Evolutionary conservation across 2,329 filamentous ascomycete species (phyloP), one percentile per base, ranked within the genome.

Genomic region (Aspergillus sojae): DNA sequence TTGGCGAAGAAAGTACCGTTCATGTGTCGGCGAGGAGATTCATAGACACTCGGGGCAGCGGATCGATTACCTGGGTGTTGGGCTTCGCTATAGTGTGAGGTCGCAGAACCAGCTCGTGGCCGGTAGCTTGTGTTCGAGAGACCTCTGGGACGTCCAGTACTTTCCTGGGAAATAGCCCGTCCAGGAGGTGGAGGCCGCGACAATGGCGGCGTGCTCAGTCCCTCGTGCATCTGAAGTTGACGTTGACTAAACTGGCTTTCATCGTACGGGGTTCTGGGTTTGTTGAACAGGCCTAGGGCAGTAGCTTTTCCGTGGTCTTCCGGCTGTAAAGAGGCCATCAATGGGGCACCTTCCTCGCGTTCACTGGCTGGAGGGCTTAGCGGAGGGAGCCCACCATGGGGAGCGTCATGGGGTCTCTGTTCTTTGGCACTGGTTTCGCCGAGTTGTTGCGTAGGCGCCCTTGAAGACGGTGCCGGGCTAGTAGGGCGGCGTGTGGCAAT

Each of bases 171-270:
- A 6, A 67, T 66, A 19, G 62, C 48, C 16, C 70, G 63, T 34
- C 68, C 68, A n/a, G 69, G 68, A 34, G 74, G 72, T 14, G 74
- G 73, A 23, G 69, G 70, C 32, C 71, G 72, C n/a, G 67, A 74
- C 63, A 63, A 71, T 58, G 80, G 77, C 39, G 89, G 86, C 0
- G 87, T 87, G 61, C 90, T 89, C 30, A 90, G 86, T 32, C 89
- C 91, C 71, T 91, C 87, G 67, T 94, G 91, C 75, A 97, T 86
- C 74, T 93, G 91, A 55, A 91, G 81, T 72, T 96, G 91, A 52
- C 93, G 88, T 73, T 96, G 90, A 5, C 91, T 86, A 71, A 92
- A 97, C 72, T 92, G 91, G 23, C 90, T 88, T 72, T 97, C 94
- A 71, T 96, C 92, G 69, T 95, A 97, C 9, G 88, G 86, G 57